These are phyloP conservation scores for Penstemon newberryi DNA, from an alignment of 257 asterid genomes.

Conservation along the genomic window DNA sequence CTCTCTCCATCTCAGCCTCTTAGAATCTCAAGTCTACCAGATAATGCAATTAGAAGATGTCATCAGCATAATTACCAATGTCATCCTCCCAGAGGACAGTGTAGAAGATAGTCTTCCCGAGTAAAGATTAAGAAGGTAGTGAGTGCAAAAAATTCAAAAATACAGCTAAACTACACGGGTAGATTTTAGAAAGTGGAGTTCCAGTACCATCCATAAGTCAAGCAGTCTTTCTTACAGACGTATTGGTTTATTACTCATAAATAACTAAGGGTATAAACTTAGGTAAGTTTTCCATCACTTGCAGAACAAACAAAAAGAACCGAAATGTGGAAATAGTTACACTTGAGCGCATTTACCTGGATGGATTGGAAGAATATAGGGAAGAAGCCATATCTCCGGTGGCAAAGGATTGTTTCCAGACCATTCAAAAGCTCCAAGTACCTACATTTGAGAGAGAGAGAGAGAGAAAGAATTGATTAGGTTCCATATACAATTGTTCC, in stretches of 20 bases:
- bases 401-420: constrained; percentile 99
- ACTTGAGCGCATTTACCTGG: constrained; percentile 61
- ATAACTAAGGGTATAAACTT: neutral
- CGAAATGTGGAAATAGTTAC: constrained; percentile 8
- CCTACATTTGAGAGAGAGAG: constrained; percentile 45
- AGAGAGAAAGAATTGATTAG: constrained; percentile 18
- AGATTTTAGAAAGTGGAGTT: neutral
- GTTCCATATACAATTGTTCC: neutral
- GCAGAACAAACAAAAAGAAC: constrained; percentile 27
- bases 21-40: constrained; percentile 19
- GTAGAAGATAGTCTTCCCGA: constrained; percentile 11
- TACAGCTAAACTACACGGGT: neutral
- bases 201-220: constrained; percentile 17
- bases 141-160: neutral
- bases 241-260: neutral
- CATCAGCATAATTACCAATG: constrained; percentile 8
- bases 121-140: neutral
- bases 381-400: constrained; percentile 97
- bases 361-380: constrained; percentile 81
- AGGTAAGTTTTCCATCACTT: constrained; percentile 14
- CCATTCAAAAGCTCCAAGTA: constrained; percentile 97
- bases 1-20: neutral
- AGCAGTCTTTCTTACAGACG: constrained; percentile 13
- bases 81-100: constrained; percentile 17
- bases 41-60: constrained; percentile 11